A percentile compares a stretch with the other conserved stretches of the same genome.
phyloP scores from a whole-genome alignment of 148 eudicot species.

The Chenopodium suecicum region DNA sequence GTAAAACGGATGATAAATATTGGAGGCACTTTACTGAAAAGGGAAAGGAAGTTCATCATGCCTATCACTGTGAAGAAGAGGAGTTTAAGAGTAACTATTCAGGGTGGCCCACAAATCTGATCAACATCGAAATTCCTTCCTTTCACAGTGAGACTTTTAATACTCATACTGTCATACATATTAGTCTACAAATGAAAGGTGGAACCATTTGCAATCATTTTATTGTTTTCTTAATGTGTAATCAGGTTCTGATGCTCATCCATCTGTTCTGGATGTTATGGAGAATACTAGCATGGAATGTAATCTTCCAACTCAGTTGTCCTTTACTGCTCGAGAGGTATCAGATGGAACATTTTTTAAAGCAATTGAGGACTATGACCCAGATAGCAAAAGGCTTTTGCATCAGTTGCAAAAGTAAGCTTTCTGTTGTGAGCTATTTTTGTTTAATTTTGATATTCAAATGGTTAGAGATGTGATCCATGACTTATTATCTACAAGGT shows the following conservation, averaged over 20 bases:
- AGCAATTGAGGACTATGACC: slow-evolving; percentile 88
- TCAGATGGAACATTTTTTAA: slow-evolving; percentile 89
- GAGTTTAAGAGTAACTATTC: slow-evolving; percentile 70
- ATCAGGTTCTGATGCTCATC: slow-evolving; percentile 70
- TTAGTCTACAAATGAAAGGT: slow-evolving; percentile 10
- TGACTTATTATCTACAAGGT: not conserved
- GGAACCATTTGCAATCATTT: not conserved
- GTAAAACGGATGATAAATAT: slow-evolving; percentile 64
- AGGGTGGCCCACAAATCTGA: slow-evolving; percentile 90
- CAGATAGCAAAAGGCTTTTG: slow-evolving; percentile 74
- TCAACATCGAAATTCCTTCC: slow-evolving; percentile 89
- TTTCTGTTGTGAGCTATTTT: slow-evolving; percentile 1
- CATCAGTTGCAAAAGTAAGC: slow-evolving; percentile 71
- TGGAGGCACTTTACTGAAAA: slow-evolving; percentile 62
- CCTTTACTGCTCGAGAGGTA: slow-evolving; percentile 86
- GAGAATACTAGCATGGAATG: slow-evolving; percentile 71
- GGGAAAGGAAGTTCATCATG: slow-evolving; percentile 45
- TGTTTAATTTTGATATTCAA: not conserved
- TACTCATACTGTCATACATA: not conserved
- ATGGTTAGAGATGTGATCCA: not conserved
- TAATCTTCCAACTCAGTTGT: slow-evolving; percentile 76
- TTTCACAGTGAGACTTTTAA: slow-evolving; percentile 41
- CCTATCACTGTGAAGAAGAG: slow-evolving; percentile 63
- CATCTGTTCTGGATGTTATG: slow-evolving; percentile 49
- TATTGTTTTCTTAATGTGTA: slow-evolving; percentile 10